phyloP scores from a whole-genome alignment of 768 basidiomycete species.

The Cubamyces sp. region DNA sequence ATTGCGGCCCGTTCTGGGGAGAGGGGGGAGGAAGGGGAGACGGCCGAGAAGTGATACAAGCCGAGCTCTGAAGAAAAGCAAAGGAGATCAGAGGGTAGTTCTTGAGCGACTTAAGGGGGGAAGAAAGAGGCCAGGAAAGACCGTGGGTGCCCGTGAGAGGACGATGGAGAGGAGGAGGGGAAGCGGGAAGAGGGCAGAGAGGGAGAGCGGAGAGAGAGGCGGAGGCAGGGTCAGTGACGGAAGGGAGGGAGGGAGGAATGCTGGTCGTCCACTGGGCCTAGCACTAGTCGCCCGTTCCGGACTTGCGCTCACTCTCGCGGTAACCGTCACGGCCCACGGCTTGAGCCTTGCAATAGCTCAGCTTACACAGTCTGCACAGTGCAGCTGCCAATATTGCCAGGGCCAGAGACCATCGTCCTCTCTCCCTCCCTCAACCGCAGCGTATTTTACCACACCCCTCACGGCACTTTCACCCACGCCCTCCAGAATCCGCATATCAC shows the following conservation, averaged over 20 bases:
- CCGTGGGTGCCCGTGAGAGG: conserved; percentile 10
- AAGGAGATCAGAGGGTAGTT: conserved; percentile 26
- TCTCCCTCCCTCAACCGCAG: too few species aligned
- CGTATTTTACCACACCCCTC: neutral
- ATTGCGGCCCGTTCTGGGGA: conserved; percentile 35
- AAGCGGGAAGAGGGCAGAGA: conserved; percentile 7
- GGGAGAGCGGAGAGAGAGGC: conserved; percentile 5
- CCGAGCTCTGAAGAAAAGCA: conserved; percentile 26
- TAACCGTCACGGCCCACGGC: conserved; percentile 20
- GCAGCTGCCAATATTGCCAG: too few species aligned
- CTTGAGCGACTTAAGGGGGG: conserved; percentile 3
- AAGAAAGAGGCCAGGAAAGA: conserved; percentile 28
- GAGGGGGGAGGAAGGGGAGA: conserved; percentile 40
- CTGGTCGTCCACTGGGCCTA: conserved; percentile 6
- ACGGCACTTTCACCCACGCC: neutral
- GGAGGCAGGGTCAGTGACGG: conserved; percentile 16
- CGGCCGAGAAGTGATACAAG: conserved; percentile 35
- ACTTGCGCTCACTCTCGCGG: conserved; percentile 1
- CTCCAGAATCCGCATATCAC: neutral
- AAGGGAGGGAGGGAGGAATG: conserved; percentile 27
- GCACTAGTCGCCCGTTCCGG: neutral
- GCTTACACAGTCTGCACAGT: too few species aligned
- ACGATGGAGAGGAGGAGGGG: conserved; percentile 17
- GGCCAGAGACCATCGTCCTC: too few species aligned
- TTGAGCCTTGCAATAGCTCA: too few species aligned